These are phyloP conservation scores for Hymenotorrendiella dingleyae DNA, from an alignment of 2,329 filamentous ascomycete genomes.

Conservation along the genomic window DNA sequence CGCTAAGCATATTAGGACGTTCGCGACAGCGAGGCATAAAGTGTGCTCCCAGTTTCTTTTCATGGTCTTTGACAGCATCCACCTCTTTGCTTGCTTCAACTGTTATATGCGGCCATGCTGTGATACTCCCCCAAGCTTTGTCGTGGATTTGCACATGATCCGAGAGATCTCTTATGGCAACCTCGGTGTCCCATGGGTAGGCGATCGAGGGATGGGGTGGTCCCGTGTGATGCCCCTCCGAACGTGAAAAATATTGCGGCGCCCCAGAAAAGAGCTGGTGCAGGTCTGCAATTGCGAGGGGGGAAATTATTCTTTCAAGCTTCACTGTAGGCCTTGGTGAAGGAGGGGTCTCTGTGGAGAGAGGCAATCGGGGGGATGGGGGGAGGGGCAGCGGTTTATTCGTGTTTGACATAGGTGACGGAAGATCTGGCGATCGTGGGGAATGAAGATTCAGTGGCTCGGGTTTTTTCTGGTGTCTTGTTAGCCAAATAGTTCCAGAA, in stretches of 20 bases:
- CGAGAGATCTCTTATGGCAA: slow-evolving; percentile 56
- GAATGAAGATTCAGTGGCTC: slow-evolving; percentile 4
- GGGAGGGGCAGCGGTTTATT: slow-evolving; percentile 50
- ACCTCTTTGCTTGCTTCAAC: slow-evolving; percentile 42
- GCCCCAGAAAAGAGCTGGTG: slow-evolving; percentile 71
- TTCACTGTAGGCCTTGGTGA: slow-evolving; percentile 12
- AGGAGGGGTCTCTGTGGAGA: slow-evolving; percentile 35
- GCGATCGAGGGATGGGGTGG: slow-evolving; percentile 58
- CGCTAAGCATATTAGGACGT: slow-evolving; percentile 63
- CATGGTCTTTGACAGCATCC: slow-evolving; percentile 14
- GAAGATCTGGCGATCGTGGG: slow-evolving; percentile 10
- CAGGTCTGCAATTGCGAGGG: slow-evolving; percentile 52
- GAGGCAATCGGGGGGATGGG: slow-evolving; percentile 31
- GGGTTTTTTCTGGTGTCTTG: slow-evolving; percentile 3
- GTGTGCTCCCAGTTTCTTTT: slow-evolving; percentile 20
- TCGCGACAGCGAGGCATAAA: slow-evolving; percentile 29
- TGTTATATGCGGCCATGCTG: slow-evolving; percentile 58
- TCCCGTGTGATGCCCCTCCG: slow-evolving; percentile 52
- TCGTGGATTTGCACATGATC: slow-evolving; percentile 61
- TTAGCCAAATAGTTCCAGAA: slow-evolving; percentile 2
- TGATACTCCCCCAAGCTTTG: slow-evolving; percentile 56
- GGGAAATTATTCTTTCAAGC: slow-evolving; percentile 53
- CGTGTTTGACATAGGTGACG: slow-evolving; percentile 44
- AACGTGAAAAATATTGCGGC: slow-evolving; percentile 62
- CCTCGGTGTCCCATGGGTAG: slow-evolving; percentile 60